Conservation (phyloP, 257 asterid species). For the Fraxinus pennsylvanica region DNA sequence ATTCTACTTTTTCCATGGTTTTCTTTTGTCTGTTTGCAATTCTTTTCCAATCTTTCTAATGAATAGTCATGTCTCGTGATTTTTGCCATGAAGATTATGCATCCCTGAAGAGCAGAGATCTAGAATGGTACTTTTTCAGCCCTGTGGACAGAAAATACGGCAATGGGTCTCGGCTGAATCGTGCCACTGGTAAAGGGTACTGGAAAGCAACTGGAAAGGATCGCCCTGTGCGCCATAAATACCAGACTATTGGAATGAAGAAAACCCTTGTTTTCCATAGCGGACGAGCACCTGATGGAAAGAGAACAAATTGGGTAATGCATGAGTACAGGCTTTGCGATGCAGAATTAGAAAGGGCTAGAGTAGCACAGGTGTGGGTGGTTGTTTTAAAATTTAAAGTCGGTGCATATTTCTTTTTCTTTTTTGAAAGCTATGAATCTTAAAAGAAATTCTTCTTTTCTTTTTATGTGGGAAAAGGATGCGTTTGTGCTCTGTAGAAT, state of each 20-base stretch:
- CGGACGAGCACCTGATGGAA: conserved; percentile 95
- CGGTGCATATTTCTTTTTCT: conserved; percentile 5
- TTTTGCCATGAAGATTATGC: conserved; percentile 49
- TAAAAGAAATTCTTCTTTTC: conserved; percentile 31
- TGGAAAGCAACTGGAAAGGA: conserved; percentile 99
- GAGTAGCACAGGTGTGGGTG: conserved; percentile 71
- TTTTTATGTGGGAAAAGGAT: conserved; percentile 66
- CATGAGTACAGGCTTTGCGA: conserved; percentile 90
- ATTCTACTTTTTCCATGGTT: neutral
- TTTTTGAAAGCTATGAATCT: conserved; percentile 31
- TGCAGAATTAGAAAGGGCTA: conserved; percentile 67
- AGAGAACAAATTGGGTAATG: conserved; percentile 97
- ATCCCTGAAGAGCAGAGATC: conserved; percentile 73
- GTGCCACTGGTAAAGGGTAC: conserved; percentile 90
- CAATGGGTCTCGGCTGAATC: conserved; percentile 86
- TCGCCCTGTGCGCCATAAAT: conserved; percentile 68
- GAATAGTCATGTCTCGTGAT: conserved; percentile 15
- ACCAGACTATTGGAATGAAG: conserved; percentile 78
- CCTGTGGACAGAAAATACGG: conserved; percentile 90
- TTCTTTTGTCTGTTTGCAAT: neutral
- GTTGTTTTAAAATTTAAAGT: conserved; percentile 4
- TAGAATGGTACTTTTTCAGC: conserved; percentile 94
- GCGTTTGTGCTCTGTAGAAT: conserved; percentile 94
- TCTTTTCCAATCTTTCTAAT: neutral
- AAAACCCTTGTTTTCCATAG: conserved; percentile 87